Base-by-base conservation (phyloP, 306 rosid genomes). In the Cicer cuneatum region DNA sequence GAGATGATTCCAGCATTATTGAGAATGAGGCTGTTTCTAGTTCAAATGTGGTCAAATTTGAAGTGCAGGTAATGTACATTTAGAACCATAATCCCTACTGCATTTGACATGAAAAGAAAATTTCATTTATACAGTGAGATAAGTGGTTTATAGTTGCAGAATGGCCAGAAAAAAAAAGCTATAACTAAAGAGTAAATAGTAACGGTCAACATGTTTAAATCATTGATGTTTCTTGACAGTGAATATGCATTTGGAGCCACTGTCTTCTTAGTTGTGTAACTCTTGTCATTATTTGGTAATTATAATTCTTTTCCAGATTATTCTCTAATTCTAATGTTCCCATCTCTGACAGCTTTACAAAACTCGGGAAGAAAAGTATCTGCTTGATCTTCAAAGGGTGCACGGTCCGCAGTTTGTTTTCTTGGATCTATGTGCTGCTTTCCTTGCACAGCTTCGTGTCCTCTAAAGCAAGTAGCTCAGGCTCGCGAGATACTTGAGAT, bases 381-480 rank as follows among this genome's bases (percentile, higher is more conserved):
- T 94, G 59, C 95, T 94, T 66, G 98, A 94, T 87, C 86, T 94
- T 69, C 97, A 94, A 85, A 83, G 96, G 86, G 90, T 94, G 43
- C 89, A 90, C 52, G 98, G 98, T 13, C 96, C 97, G 0, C 96
- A 94, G 79, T 86, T 94, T 80, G 89, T 94, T 71, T 94, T 94
- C 93, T 74, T 94, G 86, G 97, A 88, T 83, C 97, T 94, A 14
- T 94, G 98, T 78, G 98, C 96, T 4, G 88, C 98, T 9, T 94
- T 94, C 86, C 91, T 94, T 61, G 89, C 98, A 1, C 96, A 88
- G 78, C 93, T 94, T 67, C 90, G 87, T 5, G 93, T 93, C 41
- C 89, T 88, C 57, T 90, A 81, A 80, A 49, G 80, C 69, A 15
- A 65, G 74, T 13, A 49, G 64, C 69, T 47, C 57, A 48, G 75